Conservation (phyloP, 2,329 filamentous ascomycete genomes). For the Diplodia scrobiculata region DNA sequence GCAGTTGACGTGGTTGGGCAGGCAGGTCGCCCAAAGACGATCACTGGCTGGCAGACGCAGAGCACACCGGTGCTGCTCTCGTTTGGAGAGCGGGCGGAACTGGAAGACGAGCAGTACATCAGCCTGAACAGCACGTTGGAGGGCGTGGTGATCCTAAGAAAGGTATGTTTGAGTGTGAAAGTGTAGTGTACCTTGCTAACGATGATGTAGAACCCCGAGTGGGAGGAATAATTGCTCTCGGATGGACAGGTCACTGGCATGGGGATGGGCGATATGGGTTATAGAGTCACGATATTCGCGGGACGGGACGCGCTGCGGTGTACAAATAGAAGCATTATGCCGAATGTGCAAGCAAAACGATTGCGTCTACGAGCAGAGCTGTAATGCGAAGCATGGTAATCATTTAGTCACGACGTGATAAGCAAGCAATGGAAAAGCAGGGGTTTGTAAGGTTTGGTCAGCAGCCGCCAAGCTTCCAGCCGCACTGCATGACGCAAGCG, state of each 20-base stretch:
- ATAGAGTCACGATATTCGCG: slow-evolving; percentile 18
- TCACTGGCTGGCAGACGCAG: slow-evolving; percentile 99
- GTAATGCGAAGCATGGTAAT: slow-evolving; percentile 4
- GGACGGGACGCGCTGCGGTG: slow-evolving; percentile 10
- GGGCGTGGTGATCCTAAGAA: slow-evolving; percentile 92
- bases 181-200: slow-evolving; percentile 30
- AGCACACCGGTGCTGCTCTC: slow-evolving; percentile 94
- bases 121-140: slow-evolving; percentile 88
- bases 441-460: slow-evolving; percentile 30
- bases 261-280: slow-evolving; percentile 19
- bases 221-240: slow-evolving; percentile 42
- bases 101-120: slow-evolving; percentile 97
- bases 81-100: slow-evolving; percentile 92
- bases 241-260: background rate
- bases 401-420: background rate
- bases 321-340: slow-evolving; percentile 27
- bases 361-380: background rate
- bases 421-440: slow-evolving; percentile 21
- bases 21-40: slow-evolving; percentile 95
- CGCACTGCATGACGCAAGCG: slow-evolving; percentile 27
- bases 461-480: slow-evolving; percentile 17
- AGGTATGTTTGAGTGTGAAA: slow-evolving; percentile 63
- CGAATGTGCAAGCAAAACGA: slow-evolving; percentile 1
- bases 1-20: slow-evolving; percentile 98
- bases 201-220: slow-evolving; percentile 48